Evolutionary conservation across 2,329 filamentous ascomycete species (phyloP), one percentile per base, ranked within the genome.

Genomic region (Phaeosphaeria sp.): DNA sequence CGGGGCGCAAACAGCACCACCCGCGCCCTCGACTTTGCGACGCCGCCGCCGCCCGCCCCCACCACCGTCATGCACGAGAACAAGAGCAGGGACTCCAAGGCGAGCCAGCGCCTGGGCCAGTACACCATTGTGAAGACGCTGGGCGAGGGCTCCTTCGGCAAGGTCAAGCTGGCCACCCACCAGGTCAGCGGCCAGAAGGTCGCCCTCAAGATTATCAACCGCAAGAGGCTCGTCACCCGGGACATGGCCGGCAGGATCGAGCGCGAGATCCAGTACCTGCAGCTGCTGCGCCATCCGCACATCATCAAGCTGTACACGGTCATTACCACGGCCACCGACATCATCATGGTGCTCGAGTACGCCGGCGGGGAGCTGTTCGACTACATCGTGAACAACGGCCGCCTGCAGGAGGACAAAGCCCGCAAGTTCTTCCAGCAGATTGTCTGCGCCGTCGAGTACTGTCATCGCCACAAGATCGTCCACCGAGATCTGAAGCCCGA

Each of bases 251-350:
- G 95, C 59, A 88, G 95, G 60, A 96, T 99, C 63, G 95, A 99
- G 82, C 88, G 95, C 67, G 95, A 99, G 83, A 99, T 99, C 69
- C 93, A 97, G 78, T 99, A 99, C 76, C 85, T 99, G 63, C 95
- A 99, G 81, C 83, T 99, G 59, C 84, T 99, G 60, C 89, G 95
- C 59, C 95, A 99, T 78, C 95, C 95, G 42, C 95, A 99, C 79
- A 99, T 99, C 76, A 99, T 99, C 83, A 99, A 99, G 81, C 85
- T 99, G 88, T 97, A 92, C 79, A 98, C 95, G 27, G 95, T 99
- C 64, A 98, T 99, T 77, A 97, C 96, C 62, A 97, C 94, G 6
- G 87, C 89, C 22, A 88, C 86, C 61, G 95, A 99, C 77, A 99
- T 99, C 75, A 95, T 98, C 78, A 99, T 99, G 95, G 95, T 99